Evolutionary conservation across 345 rosid genomes (phyloP).

Genomic region (Eucalyptus tenuipes): DNA sequence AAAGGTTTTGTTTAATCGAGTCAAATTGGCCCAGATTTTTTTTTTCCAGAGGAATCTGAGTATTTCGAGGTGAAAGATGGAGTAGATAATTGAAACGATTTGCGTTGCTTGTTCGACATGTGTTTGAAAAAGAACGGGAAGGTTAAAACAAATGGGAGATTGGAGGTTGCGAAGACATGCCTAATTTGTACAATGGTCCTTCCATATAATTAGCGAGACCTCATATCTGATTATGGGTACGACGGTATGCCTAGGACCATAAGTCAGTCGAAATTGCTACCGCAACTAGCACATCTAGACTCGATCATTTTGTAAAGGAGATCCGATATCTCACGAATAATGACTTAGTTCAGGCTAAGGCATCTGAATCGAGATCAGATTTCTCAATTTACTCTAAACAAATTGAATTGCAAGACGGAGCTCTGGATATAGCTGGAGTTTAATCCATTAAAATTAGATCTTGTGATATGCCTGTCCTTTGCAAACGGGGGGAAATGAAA

Average conservation of each 20-base stretch:
- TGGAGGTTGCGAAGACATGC: background rate
- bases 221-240: rapidly evolving
- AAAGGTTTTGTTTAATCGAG: background rate
- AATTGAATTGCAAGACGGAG: background rate
- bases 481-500: background rate
- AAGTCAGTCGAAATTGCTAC: rapidly evolving
- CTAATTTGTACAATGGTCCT: background rate
- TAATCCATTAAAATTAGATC: background rate
- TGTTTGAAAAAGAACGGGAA: background rate
- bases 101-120: rapidly evolving
- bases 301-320: background rate
- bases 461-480: background rate
- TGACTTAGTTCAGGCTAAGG: rapidly evolving
- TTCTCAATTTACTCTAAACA: background rate
- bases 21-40: background rate
- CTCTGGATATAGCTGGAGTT: background rate
- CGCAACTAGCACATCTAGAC: rapidly evolving
- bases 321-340: rapidly evolving
- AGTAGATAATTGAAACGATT: background rate
- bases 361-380: rapidly evolving
- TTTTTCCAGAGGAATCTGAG: background rate
- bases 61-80: background rate
- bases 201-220: no score
- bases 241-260: rapidly evolving
- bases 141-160: background rate